Base-by-base conservation (phyloP, 148 eudicot species). In the Amaranthus hypochondriacus region DNA sequence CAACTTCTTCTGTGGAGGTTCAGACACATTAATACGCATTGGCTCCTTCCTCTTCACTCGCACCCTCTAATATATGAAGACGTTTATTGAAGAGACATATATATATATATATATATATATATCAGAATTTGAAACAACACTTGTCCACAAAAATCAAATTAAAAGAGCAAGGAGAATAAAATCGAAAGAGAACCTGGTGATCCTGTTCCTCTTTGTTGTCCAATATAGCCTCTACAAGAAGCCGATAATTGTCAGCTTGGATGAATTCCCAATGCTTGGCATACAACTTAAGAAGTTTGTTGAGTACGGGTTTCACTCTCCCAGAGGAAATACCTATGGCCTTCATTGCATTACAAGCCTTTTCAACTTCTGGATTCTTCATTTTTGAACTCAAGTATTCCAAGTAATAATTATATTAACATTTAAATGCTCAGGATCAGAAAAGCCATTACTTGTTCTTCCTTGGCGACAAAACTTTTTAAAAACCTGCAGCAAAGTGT, bases 141-240 rank as follows among this genome's bases (percentile, higher is more conserved):
- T 14, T 10, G 47, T 5, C 4, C 13, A 50, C 39, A 47, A 46
- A 49, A 50, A 42, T 8, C 51, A 15, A n/a, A 28, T 65, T 47
- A 65, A 66, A 7, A 65, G n/a, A 5, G 56, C 9, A 48, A 28
- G 71, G 7, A 49, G 11, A 49, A 57, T 10, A 12, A 62, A 21
- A 50, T 49, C 48, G 56, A 43, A 28, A 70, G 47, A 28, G 55
- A 75, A 87, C 87, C 87, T 84, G 43, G 18, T 71, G 64, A n/a
- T 58, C 64, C 54, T 28, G 39, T 28, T 78, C 82, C 8, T 81
- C 80, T 65, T 69, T 79, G 28, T 15, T 12, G 51, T 90, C 92
- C 65, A 90, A 87, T 69, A 90, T 84, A 52, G 96, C 89, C 84
- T 88, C 92, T 72, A 78, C 84, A 74, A 90, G 89, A 48, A 70